Base-by-base conservation (phyloP, 1,284 basidiomycete species). In the Marasmius oreades region DNA sequence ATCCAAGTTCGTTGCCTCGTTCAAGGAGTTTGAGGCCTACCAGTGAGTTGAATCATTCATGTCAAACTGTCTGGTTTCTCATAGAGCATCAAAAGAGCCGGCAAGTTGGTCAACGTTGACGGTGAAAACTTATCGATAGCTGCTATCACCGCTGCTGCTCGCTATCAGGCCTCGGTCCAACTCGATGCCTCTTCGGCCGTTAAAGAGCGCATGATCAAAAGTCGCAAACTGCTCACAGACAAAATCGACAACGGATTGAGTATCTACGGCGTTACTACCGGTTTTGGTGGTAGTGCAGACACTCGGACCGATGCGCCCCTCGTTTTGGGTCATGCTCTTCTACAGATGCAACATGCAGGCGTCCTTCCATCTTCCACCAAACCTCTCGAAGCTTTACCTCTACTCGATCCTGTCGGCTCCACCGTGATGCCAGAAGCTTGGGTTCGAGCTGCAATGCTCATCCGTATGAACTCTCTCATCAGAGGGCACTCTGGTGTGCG, bases 401-500 rank as follows among this genome's bases (percentile, higher is more conserved):
- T 90, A 33, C 73, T 78, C 20, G 85, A 88, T 62, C 85, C 87
- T 0, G 67, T 86, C n/a, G 71, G 78, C n/a, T 81, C 82, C 22
- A 81, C 82, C 51, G 84, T 79, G 59, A 92, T 94, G 88, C 93
- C 93, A n/a, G 86, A 91, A 61, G 75, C 90, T 6, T 94, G 92
- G 88, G 92, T 93, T n/a, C 85, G 92, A 51, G 93, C 89, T 14
- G 92, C 93, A 1, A 92, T 95, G 63, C 74, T 93, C 8, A 80
- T 95, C 60, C 87, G 93, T 62, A 87, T 92, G 77, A 95, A 94
- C 73, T 92, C 90, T 1, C 81, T 93, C 52, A 82, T 92, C 54
- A 84, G 92, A n/a, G 92, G 91, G 0, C 93, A 95, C 72, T 93
- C 90, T 34, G 93, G 90, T 47, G 86, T 95, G 8, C 81, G 92